phyloP scores from a whole-genome alignment of 2,329 filamentous ascomycete genomes.

The Orbilia oligospora region DNA sequence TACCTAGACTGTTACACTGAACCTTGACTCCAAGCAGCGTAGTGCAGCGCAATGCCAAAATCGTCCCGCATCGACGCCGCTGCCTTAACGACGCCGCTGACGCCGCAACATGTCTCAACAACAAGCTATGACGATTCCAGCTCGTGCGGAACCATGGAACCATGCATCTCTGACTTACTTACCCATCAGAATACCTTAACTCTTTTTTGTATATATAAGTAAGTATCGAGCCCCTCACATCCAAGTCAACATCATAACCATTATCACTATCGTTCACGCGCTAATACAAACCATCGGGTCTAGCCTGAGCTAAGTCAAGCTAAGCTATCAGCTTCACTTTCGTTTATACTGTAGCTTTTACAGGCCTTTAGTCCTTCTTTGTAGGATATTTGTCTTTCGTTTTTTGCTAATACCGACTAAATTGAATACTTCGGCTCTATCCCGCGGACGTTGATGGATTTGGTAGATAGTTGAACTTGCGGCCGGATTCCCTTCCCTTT shows the following conservation, averaged over 20 bases:
- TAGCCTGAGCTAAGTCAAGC: background rate
- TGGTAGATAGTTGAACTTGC: background rate
- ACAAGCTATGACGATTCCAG: slow-evolving; percentile 26
- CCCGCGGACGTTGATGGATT: background rate
- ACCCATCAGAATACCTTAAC: background rate
- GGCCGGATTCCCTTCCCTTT: background rate
- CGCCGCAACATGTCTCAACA: slow-evolving; percentile 57
- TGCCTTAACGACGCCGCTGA: slow-evolving; percentile 55
- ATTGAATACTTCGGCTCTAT: background rate
- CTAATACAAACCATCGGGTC: slow-evolving; percentile 9
- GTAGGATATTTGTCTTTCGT: slow-evolving; percentile 15
- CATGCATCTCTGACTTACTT: background rate
- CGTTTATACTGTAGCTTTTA: slow-evolving; percentile 14
- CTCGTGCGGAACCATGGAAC: slow-evolving; percentile 38
- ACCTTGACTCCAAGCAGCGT: slow-evolving; percentile 22
- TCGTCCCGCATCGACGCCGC: slow-evolving; percentile 55
- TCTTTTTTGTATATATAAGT: slow-evolving; percentile 26
- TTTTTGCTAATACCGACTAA: background rate
- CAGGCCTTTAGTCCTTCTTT: slow-evolving; percentile 16
- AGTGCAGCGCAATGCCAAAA: no score
- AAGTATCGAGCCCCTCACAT: slow-evolving; percentile 26
- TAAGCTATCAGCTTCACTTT: slow-evolving; percentile 13
- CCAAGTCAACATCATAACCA: slow-evolving; percentile 2
- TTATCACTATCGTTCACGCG: slow-evolving; percentile 22
- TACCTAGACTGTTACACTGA: slow-evolving; percentile 49